Percentiles rank a stretch among this genome's conserved stretches.
Evolutionary conservation across 192 early-diverging fungal species (phyloP).

Genomic region (Backusella luteola): DNA sequence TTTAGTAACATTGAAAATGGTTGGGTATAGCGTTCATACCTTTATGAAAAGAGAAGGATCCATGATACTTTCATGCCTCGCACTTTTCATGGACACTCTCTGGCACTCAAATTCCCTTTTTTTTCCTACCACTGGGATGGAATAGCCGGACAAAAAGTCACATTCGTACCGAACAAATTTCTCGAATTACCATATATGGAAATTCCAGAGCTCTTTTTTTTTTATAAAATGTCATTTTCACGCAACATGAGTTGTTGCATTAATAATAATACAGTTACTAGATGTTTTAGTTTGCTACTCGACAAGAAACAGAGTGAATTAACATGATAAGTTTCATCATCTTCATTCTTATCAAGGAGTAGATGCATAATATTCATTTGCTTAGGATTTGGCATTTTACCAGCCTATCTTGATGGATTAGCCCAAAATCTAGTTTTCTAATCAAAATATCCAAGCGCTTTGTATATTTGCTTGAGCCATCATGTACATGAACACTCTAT

Average conservation of each 20-base stretch:
- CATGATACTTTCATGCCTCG: not conserved
- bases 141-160: not conserved
- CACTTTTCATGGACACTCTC: not conserved
- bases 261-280: no score
- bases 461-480: not conserved
- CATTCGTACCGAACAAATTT: not conserved
- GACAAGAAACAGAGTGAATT: no score
- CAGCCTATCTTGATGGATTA: not conserved
- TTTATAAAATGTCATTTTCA: no score
- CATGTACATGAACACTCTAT: not conserved
- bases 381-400: no score
- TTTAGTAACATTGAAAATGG: not conserved
- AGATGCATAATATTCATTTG: not conserved
- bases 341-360: not conserved
- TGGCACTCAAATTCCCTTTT: not conserved
- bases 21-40: not conserved
- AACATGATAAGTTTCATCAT: not conserved
- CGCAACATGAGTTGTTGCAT: no score
- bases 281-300: no score
- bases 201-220: not conserved
- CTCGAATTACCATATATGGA: not conserved
- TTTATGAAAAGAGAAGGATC: constrained; percentile 9
- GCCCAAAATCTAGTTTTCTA: not conserved
- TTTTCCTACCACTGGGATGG: not conserved
- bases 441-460: not conserved